Evolutionary conservation across 108 stramenopile genomes (phyloP), one percentile per base, ranked within the genome.

Genomic region (Nitzschia putrida): DNA sequence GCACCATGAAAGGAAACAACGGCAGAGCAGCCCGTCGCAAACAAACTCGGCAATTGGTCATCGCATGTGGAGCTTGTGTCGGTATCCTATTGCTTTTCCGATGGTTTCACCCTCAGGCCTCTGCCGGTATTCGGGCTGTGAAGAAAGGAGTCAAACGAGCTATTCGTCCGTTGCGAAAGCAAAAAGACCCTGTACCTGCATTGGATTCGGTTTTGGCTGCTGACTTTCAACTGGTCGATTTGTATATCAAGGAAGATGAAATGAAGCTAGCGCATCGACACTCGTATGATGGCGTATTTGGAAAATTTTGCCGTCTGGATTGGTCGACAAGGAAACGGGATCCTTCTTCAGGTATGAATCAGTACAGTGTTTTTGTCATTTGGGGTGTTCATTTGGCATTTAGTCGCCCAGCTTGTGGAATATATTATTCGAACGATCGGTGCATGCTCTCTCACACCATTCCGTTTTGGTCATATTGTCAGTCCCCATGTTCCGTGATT

Each of bases 401-500:
- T 9, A n/a, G n/a, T 18, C 25, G 8, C 47, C 11, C 25, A 10
- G 13, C 50, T 51, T 18, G 8, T 64, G n/a, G 20, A 10, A 8
- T 64, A 24, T 12, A 16, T 23, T 50, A 18, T n/a, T 64, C 20
- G 9, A 34, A 34, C 29, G 1, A 3, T 34, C 29, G 29, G 29
- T 34, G 29, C 29, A 34, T 34, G 29, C 4, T 34, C 3, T 3
- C 29, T 34, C 29, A 34, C 29, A 1, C 29, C 29, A 50, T 5
- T 50, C 49, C 5, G 1, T 5, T 50, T 2, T 50, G 49, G n/a
- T n/a, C 49, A 5, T 20, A 50, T 50, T 24, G 10, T 37, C 67
- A 66, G 74, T 68, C 39, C 92, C 92, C 18, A 93, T 93, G 92
- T 93, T 89, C 71, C 86, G 86, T 0, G 82, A 89, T 53, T 61